Percentiles rank a stretch among this genome's conserved stretches.
Evolutionary conservation across 805 yeast genomes (phyloP).

Genomic region (Ogataea kodamae): DNA sequence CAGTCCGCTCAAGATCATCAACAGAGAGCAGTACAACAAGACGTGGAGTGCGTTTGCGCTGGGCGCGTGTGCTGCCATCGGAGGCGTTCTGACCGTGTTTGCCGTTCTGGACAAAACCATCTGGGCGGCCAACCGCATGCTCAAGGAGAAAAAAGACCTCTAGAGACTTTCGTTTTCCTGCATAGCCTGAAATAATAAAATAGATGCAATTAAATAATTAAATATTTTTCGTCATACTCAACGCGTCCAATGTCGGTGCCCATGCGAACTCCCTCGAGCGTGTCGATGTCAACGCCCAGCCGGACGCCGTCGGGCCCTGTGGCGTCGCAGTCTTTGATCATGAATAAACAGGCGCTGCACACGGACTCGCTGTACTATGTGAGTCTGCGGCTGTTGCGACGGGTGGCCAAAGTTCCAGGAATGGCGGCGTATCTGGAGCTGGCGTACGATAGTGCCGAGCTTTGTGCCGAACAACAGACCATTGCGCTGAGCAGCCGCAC

Average conservation of each 20-base stretch:
- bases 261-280: slow-evolving; percentile 23
- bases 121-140: slow-evolving; percentile 80
- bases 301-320: slow-evolving; percentile 46
- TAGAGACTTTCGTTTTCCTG: too few species aligned
- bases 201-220: slow-evolving; percentile 2
- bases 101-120: slow-evolving; percentile 83
- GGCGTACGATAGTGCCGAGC: slow-evolving; percentile 66
- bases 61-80: slow-evolving; percentile 83
- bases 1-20: slow-evolving; percentile 87
- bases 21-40: slow-evolving; percentile 68
- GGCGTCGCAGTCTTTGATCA: slow-evolving; percentile 41
- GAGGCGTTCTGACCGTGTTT: slow-evolving; percentile 92
- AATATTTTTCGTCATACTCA: too few species aligned
- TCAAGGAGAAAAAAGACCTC: slow-evolving; percentile 61
- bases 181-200: too few species aligned
- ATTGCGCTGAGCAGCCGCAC: slow-evolving; percentile 22
- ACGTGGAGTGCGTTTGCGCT: slow-evolving; percentile 80
- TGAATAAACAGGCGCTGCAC: slow-evolving; percentile 62
- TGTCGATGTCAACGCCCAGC: slow-evolving; percentile 23
- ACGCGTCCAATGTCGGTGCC: slow-evolving; percentile 11
- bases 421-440: slow-evolving; percentile 63
- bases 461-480: slow-evolving; percentile 71
- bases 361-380: slow-evolving; percentile 69
- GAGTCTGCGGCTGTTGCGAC: slow-evolving; percentile 51
- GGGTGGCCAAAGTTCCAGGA: slow-evolving; percentile 59